phyloP scores from a whole-genome alignment of 1,284 basidiomycete genomes.

The Ustilago trichophora region DNA sequence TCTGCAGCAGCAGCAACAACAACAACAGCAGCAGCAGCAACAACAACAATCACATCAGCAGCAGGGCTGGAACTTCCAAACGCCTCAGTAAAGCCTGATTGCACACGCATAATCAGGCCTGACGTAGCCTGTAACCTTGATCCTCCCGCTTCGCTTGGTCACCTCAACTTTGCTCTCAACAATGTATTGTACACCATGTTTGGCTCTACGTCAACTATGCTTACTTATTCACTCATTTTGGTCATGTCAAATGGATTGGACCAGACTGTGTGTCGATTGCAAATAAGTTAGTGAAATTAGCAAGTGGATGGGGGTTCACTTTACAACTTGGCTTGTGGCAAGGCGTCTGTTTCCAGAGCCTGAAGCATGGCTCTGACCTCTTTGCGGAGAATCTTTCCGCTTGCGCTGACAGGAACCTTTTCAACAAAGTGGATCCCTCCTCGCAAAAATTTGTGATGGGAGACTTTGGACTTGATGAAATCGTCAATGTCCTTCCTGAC shows the following conservation, averaged over 20 bases:
- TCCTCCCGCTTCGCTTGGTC: no score
- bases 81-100: constrained; percentile 15
- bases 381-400: constrained; percentile 46
- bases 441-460: constrained; percentile 40
- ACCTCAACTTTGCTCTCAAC: no score
- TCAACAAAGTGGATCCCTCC: constrained; percentile 42
- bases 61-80: constrained; percentile 32
- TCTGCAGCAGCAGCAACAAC: constrained; percentile 4
- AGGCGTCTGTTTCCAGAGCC: constrained; percentile 3
- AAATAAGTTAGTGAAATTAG: no score
- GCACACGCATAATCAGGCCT: no score
- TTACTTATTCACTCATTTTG: no score
- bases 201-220: no score
- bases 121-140: no score
- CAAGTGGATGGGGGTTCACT: not conserved
- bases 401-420: constrained; percentile 40
- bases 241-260: no score
- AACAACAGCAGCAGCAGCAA: constrained; percentile 19
- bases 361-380: constrained; percentile 20
- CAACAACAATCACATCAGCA: constrained; percentile 11
- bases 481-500: constrained; percentile 25
- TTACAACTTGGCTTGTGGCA: constrained; percentile 21
- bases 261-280: no score
- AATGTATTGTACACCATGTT: no score
- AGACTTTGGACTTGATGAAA: no score